phyloP scores from a whole-genome alignment of 129 eudicot genomes.

The Chrysanthemum seticuspe region DNA sequence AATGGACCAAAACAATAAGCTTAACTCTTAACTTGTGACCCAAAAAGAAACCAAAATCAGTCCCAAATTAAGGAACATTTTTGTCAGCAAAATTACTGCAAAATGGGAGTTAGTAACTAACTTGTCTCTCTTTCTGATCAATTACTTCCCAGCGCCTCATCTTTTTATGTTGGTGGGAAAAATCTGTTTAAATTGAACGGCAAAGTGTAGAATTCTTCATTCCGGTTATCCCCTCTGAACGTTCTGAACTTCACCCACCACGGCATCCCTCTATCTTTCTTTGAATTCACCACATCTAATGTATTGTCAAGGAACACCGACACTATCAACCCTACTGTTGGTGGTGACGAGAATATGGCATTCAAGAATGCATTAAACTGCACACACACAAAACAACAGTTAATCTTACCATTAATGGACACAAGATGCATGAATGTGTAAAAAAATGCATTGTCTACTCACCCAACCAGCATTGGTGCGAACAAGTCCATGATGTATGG shows the following conservation, averaged over 20 bases:
- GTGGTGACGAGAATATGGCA: slow-evolving; percentile 70
- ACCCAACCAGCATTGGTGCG: slow-evolving; percentile 98
- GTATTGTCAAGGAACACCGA: slow-evolving; percentile 92
- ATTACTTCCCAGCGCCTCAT: slow-evolving; percentile 2
- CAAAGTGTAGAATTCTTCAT: slow-evolving; percentile 83
- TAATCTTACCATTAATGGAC: slow-evolving; percentile 6
- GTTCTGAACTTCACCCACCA: slow-evolving; percentile 96
- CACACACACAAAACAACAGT: slow-evolving; percentile 17
- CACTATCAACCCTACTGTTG: slow-evolving; percentile 65
- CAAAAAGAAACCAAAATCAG: slow-evolving; percentile 32
- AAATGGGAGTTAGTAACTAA: slow-evolving; percentile 28
- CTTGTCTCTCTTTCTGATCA: slow-evolving; percentile 13
- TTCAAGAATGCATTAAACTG: slow-evolving; percentile 88
- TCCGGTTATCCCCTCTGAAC: slow-evolving; percentile 80
- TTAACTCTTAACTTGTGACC: slow-evolving; percentile 32
- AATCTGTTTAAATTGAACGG: slow-evolving; percentile 82
- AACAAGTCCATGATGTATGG: slow-evolving; percentile 71
- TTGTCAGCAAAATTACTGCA: slow-evolving; percentile 31
- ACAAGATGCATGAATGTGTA: background rate
- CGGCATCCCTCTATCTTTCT: slow-evolving; percentile 91
- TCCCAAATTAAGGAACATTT: slow-evolving; percentile 26
- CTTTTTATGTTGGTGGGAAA: slow-evolving; percentile 71
- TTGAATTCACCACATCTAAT: slow-evolving; percentile 77
- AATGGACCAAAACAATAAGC: slow-evolving; percentile 27
- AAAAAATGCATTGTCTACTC: slow-evolving; percentile 17